Evolutionary conservation across 768 basidiomycete species (phyloP).

Genomic region (Cubamyces sp.): DNA sequence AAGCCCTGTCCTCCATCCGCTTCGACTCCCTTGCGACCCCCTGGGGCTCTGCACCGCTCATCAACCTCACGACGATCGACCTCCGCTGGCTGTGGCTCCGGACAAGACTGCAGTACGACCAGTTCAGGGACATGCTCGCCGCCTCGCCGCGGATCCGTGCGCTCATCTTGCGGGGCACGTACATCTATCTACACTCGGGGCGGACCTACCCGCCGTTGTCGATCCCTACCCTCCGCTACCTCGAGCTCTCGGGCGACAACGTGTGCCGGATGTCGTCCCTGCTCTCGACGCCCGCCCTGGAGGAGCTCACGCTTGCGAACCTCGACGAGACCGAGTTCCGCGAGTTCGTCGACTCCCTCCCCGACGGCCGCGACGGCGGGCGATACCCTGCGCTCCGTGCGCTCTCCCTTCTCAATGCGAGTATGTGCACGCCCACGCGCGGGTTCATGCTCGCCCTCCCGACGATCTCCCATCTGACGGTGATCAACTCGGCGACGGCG

Average conservation of each 20-base stretch:
- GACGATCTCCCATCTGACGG: slow-evolving; percentile 28
- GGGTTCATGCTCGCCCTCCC: slow-evolving; percentile 30
- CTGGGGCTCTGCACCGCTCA: slow-evolving; percentile 23
- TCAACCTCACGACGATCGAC: slow-evolving; percentile 27
- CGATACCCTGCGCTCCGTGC: slow-evolving; percentile 28
- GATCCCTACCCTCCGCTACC: slow-evolving; percentile 29
- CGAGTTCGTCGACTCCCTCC: slow-evolving; percentile 30
- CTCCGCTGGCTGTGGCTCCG: slow-evolving; percentile 33
- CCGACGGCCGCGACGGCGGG: slow-evolving; percentile 6
- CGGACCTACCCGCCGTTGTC: slow-evolving; percentile 20
- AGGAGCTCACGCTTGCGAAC: slow-evolving; percentile 31
- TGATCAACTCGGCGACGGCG: slow-evolving; percentile 30
- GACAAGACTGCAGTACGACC: slow-evolving; percentile 26
- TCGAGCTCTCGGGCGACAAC: slow-evolving; percentile 33
- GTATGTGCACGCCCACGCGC: slow-evolving; percentile 25
- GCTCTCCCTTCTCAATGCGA: slow-evolving; percentile 30
- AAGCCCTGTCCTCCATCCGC: slow-evolving; percentile 26
- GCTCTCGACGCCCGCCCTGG: slow-evolving; percentile 27
- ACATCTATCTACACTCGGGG: slow-evolving; percentile 28
- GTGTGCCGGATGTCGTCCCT: slow-evolving; percentile 31
- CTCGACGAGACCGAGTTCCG: slow-evolving; percentile 35
- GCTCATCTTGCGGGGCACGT: slow-evolving; percentile 31
- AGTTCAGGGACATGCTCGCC: slow-evolving; percentile 29
- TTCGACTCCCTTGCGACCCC: slow-evolving; percentile 30
- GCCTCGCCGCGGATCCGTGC: slow-evolving; percentile 26